Evolutionary conservation across 1,284 basidiomycete species (phyloP).

Genomic region (Apiotrichum siamense): DNA sequence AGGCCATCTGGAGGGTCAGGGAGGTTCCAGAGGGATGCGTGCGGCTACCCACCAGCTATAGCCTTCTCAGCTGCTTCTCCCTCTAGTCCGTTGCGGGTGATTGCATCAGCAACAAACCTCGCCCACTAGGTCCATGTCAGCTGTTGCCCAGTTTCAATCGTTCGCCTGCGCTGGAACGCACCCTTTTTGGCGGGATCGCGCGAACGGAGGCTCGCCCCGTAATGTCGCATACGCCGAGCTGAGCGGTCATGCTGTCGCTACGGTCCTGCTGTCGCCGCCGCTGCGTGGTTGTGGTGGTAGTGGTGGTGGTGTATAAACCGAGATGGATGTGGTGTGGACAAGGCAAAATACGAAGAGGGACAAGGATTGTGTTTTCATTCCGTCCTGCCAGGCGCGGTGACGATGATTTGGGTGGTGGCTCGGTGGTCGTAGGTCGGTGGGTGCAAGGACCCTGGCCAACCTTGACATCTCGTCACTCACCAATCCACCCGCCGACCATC

Average conservation of each 20-base stretch:
- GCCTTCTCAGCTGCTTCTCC: slow-evolving; percentile 6
- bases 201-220: slow-evolving; percentile 13
- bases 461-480: not conserved
- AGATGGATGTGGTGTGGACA: too few relatives aligned
- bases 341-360: too few relatives aligned
- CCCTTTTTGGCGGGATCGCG: slow-evolving; percentile 13
- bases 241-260: slow-evolving; percentile 1
- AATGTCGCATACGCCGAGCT: slow-evolving; percentile 7
- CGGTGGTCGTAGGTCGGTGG: too few relatives aligned
- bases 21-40: not conserved
- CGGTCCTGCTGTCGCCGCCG: not conserved
- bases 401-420: too few relatives aligned
- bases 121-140: slow-evolving; percentile 14
- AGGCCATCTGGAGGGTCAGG: slow-evolving; percentile 23
- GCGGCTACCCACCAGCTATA: slow-evolving; percentile 10
- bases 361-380: too few relatives aligned
- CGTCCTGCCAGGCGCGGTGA: too few relatives aligned
- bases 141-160: not conserved
- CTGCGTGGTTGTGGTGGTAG: not conserved
- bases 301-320: too few relatives aligned
- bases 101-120: slow-evolving; percentile 1
- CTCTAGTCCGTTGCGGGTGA: not conserved
- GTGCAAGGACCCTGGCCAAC: too few relatives aligned
- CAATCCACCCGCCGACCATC: not conserved
- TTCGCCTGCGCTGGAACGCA: not conserved